Base-by-base conservation (phyloP, 345 rosid species). In the Sonneratia alba region DNA sequence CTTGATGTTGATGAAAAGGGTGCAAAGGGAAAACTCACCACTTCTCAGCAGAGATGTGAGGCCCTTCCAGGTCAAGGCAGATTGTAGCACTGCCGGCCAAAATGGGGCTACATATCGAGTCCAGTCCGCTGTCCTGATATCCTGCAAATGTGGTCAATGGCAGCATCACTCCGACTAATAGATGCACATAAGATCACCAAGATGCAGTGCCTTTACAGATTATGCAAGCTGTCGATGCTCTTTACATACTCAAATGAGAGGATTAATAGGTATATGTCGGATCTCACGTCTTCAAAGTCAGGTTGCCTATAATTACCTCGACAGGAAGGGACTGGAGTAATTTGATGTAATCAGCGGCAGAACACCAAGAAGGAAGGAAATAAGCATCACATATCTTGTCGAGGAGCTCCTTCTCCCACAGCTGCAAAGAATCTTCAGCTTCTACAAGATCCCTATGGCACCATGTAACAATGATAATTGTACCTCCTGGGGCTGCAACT, bases 291-390 rank as follows among this genome's bases (percentile, higher is more conserved):
- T 19, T 19, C 11, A 53, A 19, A 21, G 24, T 53, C 36, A 32
- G 66, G 12, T 27, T 62, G 66, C 38, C 37, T 11, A 16, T 49
- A 45, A 40, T 36, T 81, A 90, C 97, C 90, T 84, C 79, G 55
- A 91, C 83, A 66, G 86, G 77, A 13, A 71, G 82, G 42, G 91
- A 84, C 12, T 86, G 76, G 9, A 93, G 86, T 49, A 91, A 72
- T 9, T 79, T 47, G 72, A 91, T 89, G 82, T 93, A 93, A 75
- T 91, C 90, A 72, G 88, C 79, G 59, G 85, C 79, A 36, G 97
- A 93, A 76, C 96, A 93, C 97, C 98, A 93, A 3, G 87, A 88
- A 0, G 98, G 98, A 53, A 93, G 89, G 71, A 82, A 91, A 69
- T 85, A 93, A 38, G 96, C 84, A 15, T 88, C 70, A 51, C 98